Percentiles rank a stretch among this genome's conserved stretches.
phyloP scores from a whole-genome alignment of 352 stramenopile genomes.

The Phytophthora ramorum region DNA sequence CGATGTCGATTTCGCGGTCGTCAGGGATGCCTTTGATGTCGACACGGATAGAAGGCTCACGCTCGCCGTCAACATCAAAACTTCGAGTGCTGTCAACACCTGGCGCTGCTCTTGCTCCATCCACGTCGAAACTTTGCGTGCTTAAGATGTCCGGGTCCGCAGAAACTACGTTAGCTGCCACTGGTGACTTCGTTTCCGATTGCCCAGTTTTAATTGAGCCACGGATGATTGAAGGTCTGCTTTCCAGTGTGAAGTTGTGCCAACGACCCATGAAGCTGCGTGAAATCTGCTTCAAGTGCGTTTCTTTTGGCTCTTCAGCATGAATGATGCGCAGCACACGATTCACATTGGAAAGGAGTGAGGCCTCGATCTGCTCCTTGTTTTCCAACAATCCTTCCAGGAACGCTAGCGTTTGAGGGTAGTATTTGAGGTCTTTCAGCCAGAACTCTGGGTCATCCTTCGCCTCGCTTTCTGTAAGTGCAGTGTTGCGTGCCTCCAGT shows the following conservation, averaged over 20 bases:
- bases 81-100: constrained; percentile 34
- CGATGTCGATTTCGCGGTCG: constrained; percentile 50
- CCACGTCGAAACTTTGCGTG: constrained; percentile 67
- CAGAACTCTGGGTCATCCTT: constrained; percentile 50
- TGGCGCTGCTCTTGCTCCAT: constrained; percentile 45
- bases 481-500: constrained; percentile 60
- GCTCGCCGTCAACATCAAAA: constrained; percentile 70
- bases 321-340: constrained; percentile 78
- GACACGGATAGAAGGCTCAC: constrained; percentile 45
- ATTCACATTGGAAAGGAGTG: constrained; percentile 76
- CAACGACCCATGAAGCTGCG: constrained; percentile 79
- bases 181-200: constrained; percentile 25
- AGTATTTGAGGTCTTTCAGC: constrained; percentile 77
- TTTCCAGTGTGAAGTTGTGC: constrained; percentile 80
- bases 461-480: constrained; percentile 33
- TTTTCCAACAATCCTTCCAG: constrained; percentile 59
- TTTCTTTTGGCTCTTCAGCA: constrained; percentile 61
- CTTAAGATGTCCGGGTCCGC: constrained; percentile 22
- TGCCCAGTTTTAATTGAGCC: constrained; percentile 32
- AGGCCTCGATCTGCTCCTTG: constrained; percentile 51
- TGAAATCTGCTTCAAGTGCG: constrained; percentile 53
- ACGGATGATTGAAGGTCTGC: constrained; percentile 31
- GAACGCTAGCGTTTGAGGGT: constrained; percentile 62
- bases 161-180: constrained; percentile 12
- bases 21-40: constrained; percentile 65